phyloP scores from a whole-genome alignment of 768 basidiomycete species.

The Tylopilus rubrobrunneus region DNA sequence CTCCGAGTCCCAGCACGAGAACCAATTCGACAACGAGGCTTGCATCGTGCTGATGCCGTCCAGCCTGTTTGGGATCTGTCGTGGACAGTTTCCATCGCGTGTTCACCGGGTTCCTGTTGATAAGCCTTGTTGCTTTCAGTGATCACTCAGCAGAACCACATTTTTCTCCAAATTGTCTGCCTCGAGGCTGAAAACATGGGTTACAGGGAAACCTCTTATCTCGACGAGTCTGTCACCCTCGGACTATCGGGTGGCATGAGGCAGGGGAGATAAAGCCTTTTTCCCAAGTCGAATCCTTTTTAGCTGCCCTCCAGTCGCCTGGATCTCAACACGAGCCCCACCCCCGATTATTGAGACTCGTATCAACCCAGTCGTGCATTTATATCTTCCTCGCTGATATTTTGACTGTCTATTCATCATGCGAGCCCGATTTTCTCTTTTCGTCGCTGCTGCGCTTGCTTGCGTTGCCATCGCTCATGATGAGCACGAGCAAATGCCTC shows the following conservation, averaged over 20 bases:
- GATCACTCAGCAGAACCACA: slow-evolving; percentile 2
- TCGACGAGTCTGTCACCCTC: neutral
- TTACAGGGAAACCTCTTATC: slow-evolving; percentile 12
- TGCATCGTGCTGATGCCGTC: slow-evolving; percentile 27
- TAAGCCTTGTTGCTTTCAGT: slow-evolving; percentile 6
- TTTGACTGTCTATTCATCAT: slow-evolving; percentile 10
- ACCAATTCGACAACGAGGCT: slow-evolving; percentile 19
- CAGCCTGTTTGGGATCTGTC: slow-evolving; percentile 1
- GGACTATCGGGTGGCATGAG: slow-evolving; percentile 17
- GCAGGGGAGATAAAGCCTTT: slow-evolving; percentile 8
- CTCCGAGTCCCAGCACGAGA: neutral
- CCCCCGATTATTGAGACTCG: neutral
- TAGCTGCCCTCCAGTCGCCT: neutral
- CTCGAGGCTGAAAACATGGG: slow-evolving; percentile 47
- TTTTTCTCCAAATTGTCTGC: slow-evolving; percentile 18
- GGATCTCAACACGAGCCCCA: neutral
- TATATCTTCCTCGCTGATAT: neutral
- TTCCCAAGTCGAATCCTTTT: slow-evolving; percentile 29
- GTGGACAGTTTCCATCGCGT: slow-evolving; percentile 1
- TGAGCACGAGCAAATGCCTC: slow-evolving; percentile 53
- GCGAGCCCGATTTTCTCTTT: slow-evolving; percentile 21
- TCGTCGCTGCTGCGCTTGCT: slow-evolving; percentile 26
- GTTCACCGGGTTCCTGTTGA: slow-evolving; percentile 1
- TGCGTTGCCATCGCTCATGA: slow-evolving; percentile 33
- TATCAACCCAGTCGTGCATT: neutral